Conservation (phyloP, 2,329 filamentous ascomycete species). For the Myriosclerotinia scirpicola region DNA sequence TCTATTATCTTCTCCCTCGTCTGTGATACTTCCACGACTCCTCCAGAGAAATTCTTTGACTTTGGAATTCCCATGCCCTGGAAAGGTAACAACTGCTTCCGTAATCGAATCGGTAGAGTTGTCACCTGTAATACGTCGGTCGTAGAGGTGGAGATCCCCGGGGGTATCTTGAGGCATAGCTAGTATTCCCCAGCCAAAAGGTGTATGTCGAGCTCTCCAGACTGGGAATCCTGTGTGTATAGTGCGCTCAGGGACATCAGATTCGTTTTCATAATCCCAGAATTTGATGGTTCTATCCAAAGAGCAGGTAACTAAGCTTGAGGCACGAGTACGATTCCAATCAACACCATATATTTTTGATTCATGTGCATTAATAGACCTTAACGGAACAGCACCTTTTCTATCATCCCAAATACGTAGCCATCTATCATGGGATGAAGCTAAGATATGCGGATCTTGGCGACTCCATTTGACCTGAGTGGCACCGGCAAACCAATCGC, state of each 20-base stretch:
- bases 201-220: slow-evolving; percentile 87
- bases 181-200: slow-evolving; percentile 80
- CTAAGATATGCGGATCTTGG: slow-evolving; percentile 80
- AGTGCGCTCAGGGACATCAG: slow-evolving; percentile 69
- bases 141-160: slow-evolving; percentile 81
- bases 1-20: slow-evolving; percentile 72
- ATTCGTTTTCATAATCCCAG: slow-evolving; percentile 72
- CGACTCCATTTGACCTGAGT: slow-evolving; percentile 96
- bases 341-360: slow-evolving; percentile 96
- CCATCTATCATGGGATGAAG: slow-evolving; percentile 86
- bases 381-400: slow-evolving; percentile 73
- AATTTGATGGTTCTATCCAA: slow-evolving; percentile 91
- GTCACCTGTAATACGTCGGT: slow-evolving; percentile 53
- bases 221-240: slow-evolving; percentile 84
- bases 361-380: slow-evolving; percentile 81
- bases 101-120: slow-evolving; percentile 47
- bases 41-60: slow-evolving; percentile 94
- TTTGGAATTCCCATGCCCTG: slow-evolving; percentile 60
- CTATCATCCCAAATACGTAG: slow-evolving; percentile 89
- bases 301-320: slow-evolving; percentile 80
- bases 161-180: slow-evolving; percentile 92
- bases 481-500: slow-evolving; percentile 89
- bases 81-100: slow-evolving; percentile 57
- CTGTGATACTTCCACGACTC: slow-evolving; percentile 64
- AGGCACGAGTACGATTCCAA: slow-evolving; percentile 78